These are phyloP conservation scores for Chlorella ohadii DNA, from an alignment of 139 green algal genomes.

Conservation along the genomic window DNA sequence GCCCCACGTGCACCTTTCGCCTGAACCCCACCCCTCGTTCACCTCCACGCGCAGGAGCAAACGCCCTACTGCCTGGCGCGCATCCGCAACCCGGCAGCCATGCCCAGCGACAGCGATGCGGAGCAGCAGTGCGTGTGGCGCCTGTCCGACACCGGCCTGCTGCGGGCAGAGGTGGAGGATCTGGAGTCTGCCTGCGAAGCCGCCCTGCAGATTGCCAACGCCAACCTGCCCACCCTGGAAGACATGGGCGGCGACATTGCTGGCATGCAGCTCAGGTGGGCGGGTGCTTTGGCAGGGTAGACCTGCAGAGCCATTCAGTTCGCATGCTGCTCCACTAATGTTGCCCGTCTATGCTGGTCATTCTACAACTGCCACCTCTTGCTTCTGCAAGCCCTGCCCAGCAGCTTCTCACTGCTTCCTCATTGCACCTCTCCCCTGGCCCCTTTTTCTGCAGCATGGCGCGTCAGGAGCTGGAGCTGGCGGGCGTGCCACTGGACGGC, in stretches of 20 bases:
- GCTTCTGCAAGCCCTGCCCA: too few relatives aligned
- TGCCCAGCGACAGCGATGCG: too few relatives aligned
- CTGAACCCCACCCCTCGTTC: too few relatives aligned
- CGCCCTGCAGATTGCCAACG: slow-evolving; percentile 18
- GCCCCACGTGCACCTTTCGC: too few relatives aligned
- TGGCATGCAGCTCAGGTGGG: slow-evolving; percentile 11
- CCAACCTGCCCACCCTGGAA: background rate
- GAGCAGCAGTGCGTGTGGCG: slow-evolving; percentile 33
- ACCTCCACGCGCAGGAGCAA: slow-evolving; percentile 14
- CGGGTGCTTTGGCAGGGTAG: background rate
- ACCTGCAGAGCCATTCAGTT: too few relatives aligned
- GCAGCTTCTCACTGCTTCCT: too few relatives aligned
- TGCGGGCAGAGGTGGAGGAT: slow-evolving; percentile 14
- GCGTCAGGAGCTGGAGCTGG: slow-evolving; percentile 25
- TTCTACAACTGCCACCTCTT: too few relatives aligned
- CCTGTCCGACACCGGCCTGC: slow-evolving; percentile 15
- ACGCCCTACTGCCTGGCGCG: slow-evolving; percentile 5
- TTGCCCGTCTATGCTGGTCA: too few relatives aligned
- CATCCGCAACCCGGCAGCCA: slow-evolving; percentile 21
- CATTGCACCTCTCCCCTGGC: background rate
- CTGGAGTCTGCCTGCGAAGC: slow-evolving; percentile 28
- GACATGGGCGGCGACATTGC: slow-evolving; percentile 5
- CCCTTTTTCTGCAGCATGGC: background rate
- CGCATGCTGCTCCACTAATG: too few relatives aligned
- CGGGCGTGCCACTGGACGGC: slow-evolving; percentile 12